phyloP scores from a whole-genome alignment of 1,139 yeast species.

The Pichia sp. region DNA sequence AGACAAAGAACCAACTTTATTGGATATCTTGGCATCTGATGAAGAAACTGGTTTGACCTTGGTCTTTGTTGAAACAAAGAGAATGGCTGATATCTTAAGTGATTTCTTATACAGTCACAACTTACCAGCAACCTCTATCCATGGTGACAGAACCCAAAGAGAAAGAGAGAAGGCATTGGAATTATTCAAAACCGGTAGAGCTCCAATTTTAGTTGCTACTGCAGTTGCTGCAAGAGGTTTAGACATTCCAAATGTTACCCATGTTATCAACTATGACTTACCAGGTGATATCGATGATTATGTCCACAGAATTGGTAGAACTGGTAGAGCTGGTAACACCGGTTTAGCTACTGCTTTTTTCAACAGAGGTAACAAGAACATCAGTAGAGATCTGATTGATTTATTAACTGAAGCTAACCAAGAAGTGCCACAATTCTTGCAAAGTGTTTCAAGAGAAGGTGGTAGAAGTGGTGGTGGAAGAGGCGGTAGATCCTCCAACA shows the following conservation, averaged over 20 bases:
- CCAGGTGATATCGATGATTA: slow-evolving; percentile 97
- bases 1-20: slow-evolving; percentile 86
- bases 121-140: slow-evolving; percentile 96
- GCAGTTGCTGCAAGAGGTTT: slow-evolving; percentile 99
- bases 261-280: slow-evolving; percentile 93
- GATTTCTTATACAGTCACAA: slow-evolving; percentile 86
- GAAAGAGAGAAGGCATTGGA: slow-evolving; percentile 98
- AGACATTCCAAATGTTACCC: slow-evolving; percentile 98
- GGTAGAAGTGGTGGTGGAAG: slow-evolving; percentile 59
- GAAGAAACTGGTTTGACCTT: slow-evolving; percentile 79
- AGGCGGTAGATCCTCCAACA: slow-evolving; percentile 44
- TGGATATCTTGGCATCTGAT: slow-evolving; percentile 77
- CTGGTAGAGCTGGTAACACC: slow-evolving; percentile 99
- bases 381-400: slow-evolving; percentile 83
- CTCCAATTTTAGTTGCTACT: slow-evolving; percentile 94
- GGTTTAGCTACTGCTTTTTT: slow-evolving; percentile 98
- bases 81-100: slow-evolving; percentile 95
- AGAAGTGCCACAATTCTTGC: slow-evolving; percentile 88
- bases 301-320: slow-evolving; percentile 99
- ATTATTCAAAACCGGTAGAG: slow-evolving; percentile 77
- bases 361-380: slow-evolving; percentile 90
- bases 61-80: slow-evolving; percentile 95
- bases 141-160: slow-evolving; percentile 96
- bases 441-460: slow-evolving; percentile 74
- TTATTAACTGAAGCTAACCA: slow-evolving; percentile 94